Conservation (phyloP, 345 rosid species). For the Rhodamnia rubescens region DNA sequence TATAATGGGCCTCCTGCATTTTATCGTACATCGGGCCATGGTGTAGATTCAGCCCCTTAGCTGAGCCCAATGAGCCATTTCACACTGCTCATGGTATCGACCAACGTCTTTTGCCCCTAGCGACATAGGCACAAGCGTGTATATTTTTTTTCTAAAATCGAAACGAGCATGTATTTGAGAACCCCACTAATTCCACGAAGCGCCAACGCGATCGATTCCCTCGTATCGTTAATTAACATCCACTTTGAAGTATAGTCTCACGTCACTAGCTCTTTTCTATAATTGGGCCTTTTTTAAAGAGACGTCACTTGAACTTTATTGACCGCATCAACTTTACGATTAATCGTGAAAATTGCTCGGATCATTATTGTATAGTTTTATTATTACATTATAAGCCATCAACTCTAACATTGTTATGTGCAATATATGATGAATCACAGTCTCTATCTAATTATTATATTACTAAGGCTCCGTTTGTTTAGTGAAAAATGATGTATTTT, state of each 20-base stretch:
- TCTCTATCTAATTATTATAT: background rate
- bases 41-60: too few species aligned
- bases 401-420: background rate
- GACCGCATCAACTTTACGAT: accelerated
- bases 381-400: background rate
- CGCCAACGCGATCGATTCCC: background rate
- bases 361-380: too few species aligned
- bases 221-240: background rate
- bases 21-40: too few species aligned
- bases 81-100: background rate
- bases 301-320: accelerated
- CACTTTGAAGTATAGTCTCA: accelerated
- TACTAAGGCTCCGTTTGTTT: too few species aligned
- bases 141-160: too few species aligned
- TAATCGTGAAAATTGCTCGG: too few species aligned
- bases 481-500: too few species aligned
- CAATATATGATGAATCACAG: background rate
- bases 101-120: background rate
- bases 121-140: background rate
- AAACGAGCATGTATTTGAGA: background rate
- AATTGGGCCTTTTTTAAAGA: background rate
- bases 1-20: background rate
- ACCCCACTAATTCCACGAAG: background rate
- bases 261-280: background rate
- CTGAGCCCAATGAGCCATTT: background rate